Evolutionary conservation across 176 grass and related monocot genomes (phyloP).

Genomic region (Ensete ventricosum): DNA sequence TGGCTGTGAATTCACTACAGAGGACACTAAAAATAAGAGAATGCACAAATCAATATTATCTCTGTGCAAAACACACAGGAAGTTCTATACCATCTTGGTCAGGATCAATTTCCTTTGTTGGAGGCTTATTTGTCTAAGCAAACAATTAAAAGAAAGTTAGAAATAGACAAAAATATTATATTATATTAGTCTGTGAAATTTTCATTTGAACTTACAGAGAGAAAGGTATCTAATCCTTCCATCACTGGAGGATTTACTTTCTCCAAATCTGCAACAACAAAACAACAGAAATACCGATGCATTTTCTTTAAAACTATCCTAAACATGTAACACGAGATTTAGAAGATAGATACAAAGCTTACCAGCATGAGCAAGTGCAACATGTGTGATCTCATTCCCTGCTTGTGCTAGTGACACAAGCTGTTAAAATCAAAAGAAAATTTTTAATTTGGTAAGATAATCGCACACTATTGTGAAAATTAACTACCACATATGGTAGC

Average conservation of each 20-base stretch:
- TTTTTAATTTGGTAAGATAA: background rate
- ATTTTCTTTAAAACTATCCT: background rate
- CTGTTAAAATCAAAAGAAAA: slow-evolving; percentile 22
- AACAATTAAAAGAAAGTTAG: slow-evolving; percentile 17
- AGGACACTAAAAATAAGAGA: background rate
- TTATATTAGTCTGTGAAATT: background rate
- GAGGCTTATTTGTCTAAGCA: slow-evolving; percentile 68
- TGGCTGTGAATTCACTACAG: slow-evolving; percentile 42
- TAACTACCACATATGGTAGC: background rate
- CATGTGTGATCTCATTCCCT: slow-evolving; percentile 62
- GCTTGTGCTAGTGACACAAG: slow-evolving; percentile 83
- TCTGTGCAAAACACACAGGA: slow-evolving; percentile 13
- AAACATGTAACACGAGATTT: background rate
- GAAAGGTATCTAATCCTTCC: slow-evolving; percentile 72
- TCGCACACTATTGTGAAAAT: background rate
- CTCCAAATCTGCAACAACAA: slow-evolving; percentile 48
- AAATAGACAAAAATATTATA: background rate
- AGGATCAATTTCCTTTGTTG: slow-evolving; percentile 54
- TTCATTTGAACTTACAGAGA: slow-evolving; percentile 42
- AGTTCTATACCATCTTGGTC: slow-evolving; percentile 55
- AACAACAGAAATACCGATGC: background rate
- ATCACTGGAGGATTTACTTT: slow-evolving; percentile 66
- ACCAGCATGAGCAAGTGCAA: slow-evolving; percentile 55
- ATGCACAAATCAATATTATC: background rate
- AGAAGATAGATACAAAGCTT: background rate